Conservation (phyloP, 495 filamentous ascomycete genomes). For the Tuber magnatum region DNA sequence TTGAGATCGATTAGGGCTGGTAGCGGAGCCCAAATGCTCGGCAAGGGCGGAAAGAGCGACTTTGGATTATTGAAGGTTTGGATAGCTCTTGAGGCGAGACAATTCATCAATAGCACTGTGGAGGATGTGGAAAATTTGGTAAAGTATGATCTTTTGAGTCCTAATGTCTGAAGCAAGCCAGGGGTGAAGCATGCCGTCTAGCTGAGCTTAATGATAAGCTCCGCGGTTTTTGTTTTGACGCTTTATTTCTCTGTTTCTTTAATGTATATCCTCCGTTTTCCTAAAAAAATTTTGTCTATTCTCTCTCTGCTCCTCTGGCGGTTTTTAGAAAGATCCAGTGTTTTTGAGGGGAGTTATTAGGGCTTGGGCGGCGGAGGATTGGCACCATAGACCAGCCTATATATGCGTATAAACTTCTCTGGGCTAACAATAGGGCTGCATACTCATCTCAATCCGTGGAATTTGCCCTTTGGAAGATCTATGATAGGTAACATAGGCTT, state of each 20-base stretch:
- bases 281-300: not conserved
- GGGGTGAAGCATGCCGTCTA: not conserved
- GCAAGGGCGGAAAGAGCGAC: slow-evolving; percentile 26
- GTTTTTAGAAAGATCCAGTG: not conserved
- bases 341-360: not conserved
- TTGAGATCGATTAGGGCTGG: slow-evolving; percentile 78
- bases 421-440: not conserved
- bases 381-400: not conserved
- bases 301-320: not conserved
- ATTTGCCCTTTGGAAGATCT: not conserved
- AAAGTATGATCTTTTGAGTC: slow-evolving; percentile 72
- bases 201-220: not conserved
- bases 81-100: slow-evolving; percentile 82
- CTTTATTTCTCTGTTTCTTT: not conserved
- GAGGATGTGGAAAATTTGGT: slow-evolving; percentile 82
- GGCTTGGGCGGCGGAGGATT: not conserved
- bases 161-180: slow-evolving; percentile 56
- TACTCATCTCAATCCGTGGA: not conserved
- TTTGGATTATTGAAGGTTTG: slow-evolving; percentile 81
- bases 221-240: not conserved
- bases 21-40: slow-evolving; percentile 59
- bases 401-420: not conserved
- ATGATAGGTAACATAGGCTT: not conserved
- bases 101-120: slow-evolving; percentile 76
- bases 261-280: not conserved